Conservation (phyloP, 768 basidiomycete species). For the Mycena polygramma region DNA sequence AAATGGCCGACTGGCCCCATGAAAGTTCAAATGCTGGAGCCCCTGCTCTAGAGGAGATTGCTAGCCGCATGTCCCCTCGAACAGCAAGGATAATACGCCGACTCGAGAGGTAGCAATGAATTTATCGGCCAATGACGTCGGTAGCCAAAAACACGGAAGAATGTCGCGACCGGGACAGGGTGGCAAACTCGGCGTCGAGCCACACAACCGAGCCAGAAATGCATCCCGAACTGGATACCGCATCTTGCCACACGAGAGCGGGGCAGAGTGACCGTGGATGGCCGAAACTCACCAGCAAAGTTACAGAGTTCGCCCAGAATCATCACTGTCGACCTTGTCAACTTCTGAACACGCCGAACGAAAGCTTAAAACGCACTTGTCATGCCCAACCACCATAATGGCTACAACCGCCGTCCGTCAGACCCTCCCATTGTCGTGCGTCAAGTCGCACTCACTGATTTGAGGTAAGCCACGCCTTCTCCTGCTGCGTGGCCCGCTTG, state of each 20-base stretch:
- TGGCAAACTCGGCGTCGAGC: background rate
- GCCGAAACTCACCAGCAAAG: constrained; percentile 74
- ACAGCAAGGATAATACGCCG: too few species aligned
- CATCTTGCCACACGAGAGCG: background rate
- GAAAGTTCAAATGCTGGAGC: too few species aligned
- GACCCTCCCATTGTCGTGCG: constrained; percentile 11
- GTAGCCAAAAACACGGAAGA: background rate
- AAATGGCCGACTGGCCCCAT: constrained; percentile 34
- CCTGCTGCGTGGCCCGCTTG: constrained; percentile 85
- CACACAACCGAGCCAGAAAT: background rate
- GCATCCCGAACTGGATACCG: background rate
- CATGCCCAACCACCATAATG: constrained; percentile 97
- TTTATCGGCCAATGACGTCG: background rate
- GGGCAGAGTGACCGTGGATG: background rate
- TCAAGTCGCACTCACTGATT: constrained; percentile 72
- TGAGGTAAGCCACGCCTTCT: constrained; percentile 95
- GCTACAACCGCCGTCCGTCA: constrained; percentile 53
- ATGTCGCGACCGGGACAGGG: background rate
- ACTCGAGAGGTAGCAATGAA: background rate
- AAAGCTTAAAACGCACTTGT: constrained; percentile 64
- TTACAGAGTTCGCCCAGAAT: constrained; percentile 91
- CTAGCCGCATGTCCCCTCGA: too few species aligned
- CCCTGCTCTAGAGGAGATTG: too few species aligned
- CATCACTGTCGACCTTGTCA: constrained; percentile 72
- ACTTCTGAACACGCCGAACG: background rate